phyloP scores from a whole-genome alignment of 164 flowering plant genomes.

The grape (Vitis vinifera) region DNA sequence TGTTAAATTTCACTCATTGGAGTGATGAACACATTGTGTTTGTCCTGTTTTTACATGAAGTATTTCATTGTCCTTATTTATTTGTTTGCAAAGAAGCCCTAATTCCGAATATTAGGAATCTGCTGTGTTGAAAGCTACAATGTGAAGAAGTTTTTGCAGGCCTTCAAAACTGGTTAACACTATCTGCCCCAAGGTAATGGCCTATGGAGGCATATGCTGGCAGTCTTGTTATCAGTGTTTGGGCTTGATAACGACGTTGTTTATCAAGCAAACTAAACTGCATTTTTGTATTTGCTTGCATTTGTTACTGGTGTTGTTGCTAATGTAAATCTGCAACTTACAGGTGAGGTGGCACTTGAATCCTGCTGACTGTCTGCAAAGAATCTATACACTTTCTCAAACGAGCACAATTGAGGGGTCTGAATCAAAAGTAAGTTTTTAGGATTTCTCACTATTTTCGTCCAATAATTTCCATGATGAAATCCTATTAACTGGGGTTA shows the following conservation, averaged over 20 bases:
- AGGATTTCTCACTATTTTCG: neutral
- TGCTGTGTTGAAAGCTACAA: conserved; percentile 2
- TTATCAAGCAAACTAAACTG: neutral
- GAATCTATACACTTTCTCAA: neutral
- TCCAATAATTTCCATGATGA: too few species aligned
- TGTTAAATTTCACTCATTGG: neutral
- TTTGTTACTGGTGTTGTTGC: neutral
- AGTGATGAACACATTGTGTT: conserved; percentile 2
- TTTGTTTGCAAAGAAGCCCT: conserved; percentile 19
- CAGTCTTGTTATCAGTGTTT: conserved; percentile 21
- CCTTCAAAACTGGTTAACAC: conserved; percentile 21
- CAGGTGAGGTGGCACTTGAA: conserved; percentile 5
- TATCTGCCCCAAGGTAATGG: conserved; percentile 28
- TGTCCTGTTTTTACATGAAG: conserved; percentile 1
- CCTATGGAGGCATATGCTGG: conserved; percentile 16
- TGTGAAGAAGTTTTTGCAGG: conserved; percentile 15
- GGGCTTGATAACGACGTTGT: conserved; percentile 17
- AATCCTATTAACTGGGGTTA: too few species aligned
- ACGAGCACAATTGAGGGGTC: conserved; percentile 6
- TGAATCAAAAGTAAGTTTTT: conserved; percentile 14
- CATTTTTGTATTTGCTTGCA: neutral
- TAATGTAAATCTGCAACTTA: neutral
- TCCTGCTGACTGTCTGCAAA: neutral
- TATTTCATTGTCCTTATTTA: conserved; percentile 5
- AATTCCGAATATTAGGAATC: conserved; percentile 14